phyloP scores from a whole-genome alignment of 2,329 filamentous ascomycete genomes.

The Pseudopyrenochaeta lycopersici region DNA sequence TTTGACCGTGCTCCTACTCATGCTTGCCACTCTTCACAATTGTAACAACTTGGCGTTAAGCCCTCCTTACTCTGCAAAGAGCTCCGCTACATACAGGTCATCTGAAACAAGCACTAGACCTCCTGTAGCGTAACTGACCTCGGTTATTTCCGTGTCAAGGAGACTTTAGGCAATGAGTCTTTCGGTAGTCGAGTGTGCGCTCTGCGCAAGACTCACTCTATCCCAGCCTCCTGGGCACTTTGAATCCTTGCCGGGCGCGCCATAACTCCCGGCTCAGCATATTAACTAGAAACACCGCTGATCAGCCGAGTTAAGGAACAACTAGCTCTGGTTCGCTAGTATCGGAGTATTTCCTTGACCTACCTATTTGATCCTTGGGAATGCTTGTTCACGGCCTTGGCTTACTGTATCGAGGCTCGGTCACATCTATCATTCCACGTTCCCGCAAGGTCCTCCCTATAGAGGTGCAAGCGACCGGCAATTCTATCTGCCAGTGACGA shows the following conservation, averaged over 20 bases:
- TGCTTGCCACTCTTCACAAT: not conserved
- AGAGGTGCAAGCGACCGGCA: not conserved
- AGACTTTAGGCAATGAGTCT: too few relatives aligned
- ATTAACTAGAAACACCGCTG: slow-evolving; percentile 1
- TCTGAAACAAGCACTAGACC: too few relatives aligned
- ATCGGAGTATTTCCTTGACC: slow-evolving; percentile 1
- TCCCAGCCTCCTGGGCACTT: slow-evolving; percentile 4
- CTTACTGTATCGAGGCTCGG: slow-evolving; percentile 4
- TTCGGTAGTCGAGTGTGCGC: not conserved
- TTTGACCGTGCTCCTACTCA: not conserved
- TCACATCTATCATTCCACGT: not conserved
- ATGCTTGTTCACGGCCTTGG: slow-evolving; percentile 3
- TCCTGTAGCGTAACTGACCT: not conserved
- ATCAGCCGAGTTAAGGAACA: not conserved
- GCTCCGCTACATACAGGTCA: too few relatives aligned
- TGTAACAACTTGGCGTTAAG: too few relatives aligned
- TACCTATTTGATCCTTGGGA: not conserved
- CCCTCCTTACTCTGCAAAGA: too few relatives aligned
- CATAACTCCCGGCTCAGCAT: slow-evolving; percentile 2
- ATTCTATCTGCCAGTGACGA: not conserved
- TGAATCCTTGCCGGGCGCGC: not conserved
- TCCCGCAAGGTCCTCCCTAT: not conserved
- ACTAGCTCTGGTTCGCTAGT: not conserved
- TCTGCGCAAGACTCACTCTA: not conserved
- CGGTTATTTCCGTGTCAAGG: too few relatives aligned